These are phyloP conservation scores for Mycena sp. DNA, from an alignment of 1,284 basidiomycete species.

Conservation along the genomic window DNA sequence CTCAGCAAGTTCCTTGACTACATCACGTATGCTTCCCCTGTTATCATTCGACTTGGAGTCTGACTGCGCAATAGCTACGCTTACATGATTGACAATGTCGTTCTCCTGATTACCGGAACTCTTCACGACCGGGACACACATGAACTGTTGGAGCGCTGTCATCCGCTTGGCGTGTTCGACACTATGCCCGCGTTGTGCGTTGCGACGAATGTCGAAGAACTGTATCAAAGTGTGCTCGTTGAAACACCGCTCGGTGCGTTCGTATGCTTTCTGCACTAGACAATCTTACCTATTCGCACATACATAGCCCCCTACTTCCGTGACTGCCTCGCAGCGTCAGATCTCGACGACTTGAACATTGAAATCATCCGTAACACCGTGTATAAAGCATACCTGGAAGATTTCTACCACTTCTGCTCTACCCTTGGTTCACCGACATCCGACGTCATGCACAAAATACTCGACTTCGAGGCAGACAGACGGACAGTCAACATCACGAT, in stretches of 20 bases:
- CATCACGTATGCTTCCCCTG: constrained; percentile 79
- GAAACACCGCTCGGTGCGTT: constrained; percentile 93
- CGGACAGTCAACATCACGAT: constrained; percentile 98
- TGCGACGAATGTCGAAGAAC: constrained; percentile 98
- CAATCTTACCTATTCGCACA: constrained; percentile 7
- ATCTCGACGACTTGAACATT: constrained; percentile 99
- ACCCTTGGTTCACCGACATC: constrained; percentile 86
- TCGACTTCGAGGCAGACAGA: constrained; percentile 97
- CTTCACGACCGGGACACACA: constrained; percentile 98
- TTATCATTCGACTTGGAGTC: constrained; percentile 7
- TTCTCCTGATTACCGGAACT: constrained; percentile 97
- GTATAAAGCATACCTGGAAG: constrained; percentile 99
- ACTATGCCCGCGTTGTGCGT: constrained; percentile 99
- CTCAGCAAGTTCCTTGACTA: constrained; percentile 96
- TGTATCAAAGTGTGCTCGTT: constrained; percentile 96
- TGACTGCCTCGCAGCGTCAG: constrained; percentile 93
- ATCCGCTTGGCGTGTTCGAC: constrained; percentile 97
- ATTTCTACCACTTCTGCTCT: constrained; percentile 90
- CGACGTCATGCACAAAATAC: constrained; percentile 90
- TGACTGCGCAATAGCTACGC: constrained; percentile 71
- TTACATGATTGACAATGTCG: constrained; percentile 99
- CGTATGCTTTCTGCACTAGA: constrained; percentile 11
- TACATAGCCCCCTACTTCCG: constrained; percentile 93
- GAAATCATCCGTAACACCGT: constrained; percentile 99
- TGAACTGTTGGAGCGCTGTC: constrained; percentile 95